A percentile compares a stretch with the other conserved stretches of the same genome.
phyloP scores from a whole-genome alignment of 306 rosid species.

The Cajanus cajan region DNA sequence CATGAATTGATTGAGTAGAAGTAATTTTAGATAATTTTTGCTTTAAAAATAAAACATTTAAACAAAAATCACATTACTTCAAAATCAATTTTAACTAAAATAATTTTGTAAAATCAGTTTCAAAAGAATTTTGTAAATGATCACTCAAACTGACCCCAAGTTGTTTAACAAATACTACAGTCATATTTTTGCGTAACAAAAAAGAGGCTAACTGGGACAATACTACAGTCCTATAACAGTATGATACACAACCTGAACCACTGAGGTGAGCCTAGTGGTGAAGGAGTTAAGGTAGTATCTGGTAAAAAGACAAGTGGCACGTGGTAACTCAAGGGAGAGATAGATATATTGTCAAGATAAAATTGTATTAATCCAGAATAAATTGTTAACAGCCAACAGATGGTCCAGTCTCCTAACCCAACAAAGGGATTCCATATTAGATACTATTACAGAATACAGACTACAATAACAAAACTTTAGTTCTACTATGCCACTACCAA shows the following conservation, averaged over 20 bases:
- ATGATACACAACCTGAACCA: neutral
- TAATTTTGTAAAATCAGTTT: too few species aligned
- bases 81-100: too few species aligned
- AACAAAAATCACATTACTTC: too few species aligned
- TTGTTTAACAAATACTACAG: neutral
- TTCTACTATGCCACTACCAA: slow-evolving; percentile 16
- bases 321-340: neutral
- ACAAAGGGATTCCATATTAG: slow-evolving; percentile 12
- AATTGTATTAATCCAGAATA: neutral
- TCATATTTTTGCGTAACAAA: too few species aligned
- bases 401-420: slow-evolving; percentile 6
- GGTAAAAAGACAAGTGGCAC: neutral
- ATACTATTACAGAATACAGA: slow-evolving; percentile 16
- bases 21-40: too few species aligned
- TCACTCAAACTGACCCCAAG: too few species aligned
- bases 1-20: too few species aligned
- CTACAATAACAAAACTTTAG: neutral
- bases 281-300: too few species aligned
- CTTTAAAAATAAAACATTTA: too few species aligned
- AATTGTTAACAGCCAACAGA: slow-evolving; percentile 4
- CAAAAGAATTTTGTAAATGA: too few species aligned
- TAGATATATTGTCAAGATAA: neutral
- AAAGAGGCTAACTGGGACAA: neutral
- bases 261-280: too few species aligned
- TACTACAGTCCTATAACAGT: neutral